Percentiles rank a stretch among this genome's conserved stretches.
Evolutionary conservation across 2,329 filamentous ascomycete genomes (phyloP).

Genomic region (Ramichloridium luteum): DNA sequence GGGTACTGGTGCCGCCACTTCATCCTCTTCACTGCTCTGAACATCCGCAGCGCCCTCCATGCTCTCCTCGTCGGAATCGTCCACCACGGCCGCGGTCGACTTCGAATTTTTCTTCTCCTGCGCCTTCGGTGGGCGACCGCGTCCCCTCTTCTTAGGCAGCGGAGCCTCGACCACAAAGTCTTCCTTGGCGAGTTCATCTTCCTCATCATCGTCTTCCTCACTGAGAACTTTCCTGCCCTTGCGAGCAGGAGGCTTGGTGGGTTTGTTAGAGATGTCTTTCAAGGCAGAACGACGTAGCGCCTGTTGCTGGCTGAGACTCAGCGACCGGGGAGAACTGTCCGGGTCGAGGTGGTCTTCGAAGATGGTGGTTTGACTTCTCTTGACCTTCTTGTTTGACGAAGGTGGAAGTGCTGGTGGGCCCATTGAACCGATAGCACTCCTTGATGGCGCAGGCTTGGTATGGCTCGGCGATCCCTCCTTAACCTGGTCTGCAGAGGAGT

Average conservation of each 20-base stretch:
- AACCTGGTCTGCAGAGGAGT: too few species aligned
- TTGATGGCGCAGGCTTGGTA: too few species aligned
- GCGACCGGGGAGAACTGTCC: constrained; percentile 11
- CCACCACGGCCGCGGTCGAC: background rate
- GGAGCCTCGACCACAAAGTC: constrained; percentile 2
- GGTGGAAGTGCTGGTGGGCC: constrained; percentile 12
- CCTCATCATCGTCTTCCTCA: constrained; percentile 14
- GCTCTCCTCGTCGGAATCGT: constrained; percentile 1
- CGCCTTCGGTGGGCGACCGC: background rate
- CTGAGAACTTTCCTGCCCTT: constrained; percentile 10
- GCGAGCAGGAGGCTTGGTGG: constrained; percentile 5
- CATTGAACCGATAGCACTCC: too few species aligned
- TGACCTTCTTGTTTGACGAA: constrained; percentile 10
- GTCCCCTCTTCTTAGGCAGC: constrained; percentile 1
- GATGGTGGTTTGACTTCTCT: constrained; percentile 23
- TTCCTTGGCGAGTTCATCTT: constrained; percentile 17
- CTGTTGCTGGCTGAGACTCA: constrained; percentile 24
- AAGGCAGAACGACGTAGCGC: constrained; percentile 17
- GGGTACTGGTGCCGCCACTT: constrained; percentile 7
- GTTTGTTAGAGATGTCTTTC: constrained; percentile 8
- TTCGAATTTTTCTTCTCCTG: background rate
- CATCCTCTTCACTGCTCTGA: constrained; percentile 3
- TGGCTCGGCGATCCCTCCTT: too few species aligned
- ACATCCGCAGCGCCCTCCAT: constrained; percentile 1
- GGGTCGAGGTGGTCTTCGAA: constrained; percentile 24